Percentiles rank a stretch among this genome's conserved stretches.
Evolutionary conservation across 208 protist genomes (phyloP).

Genomic region (Angomonas deanei): DNA sequence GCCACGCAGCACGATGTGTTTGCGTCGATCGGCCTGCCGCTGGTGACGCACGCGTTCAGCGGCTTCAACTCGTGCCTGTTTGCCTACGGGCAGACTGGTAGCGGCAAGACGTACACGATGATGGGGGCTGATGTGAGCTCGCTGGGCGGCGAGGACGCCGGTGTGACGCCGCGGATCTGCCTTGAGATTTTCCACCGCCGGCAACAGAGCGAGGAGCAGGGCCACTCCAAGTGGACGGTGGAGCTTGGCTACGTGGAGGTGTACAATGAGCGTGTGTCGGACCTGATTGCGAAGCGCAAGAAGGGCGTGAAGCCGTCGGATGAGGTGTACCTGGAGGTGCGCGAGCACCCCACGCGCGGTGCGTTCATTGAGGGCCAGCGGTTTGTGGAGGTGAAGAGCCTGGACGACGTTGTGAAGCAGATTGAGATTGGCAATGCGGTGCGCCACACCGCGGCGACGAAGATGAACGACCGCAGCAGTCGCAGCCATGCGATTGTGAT

Average conservation of each 20-base stretch:
- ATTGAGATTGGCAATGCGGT: conserved; percentile 50
- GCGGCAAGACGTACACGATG: conserved; percentile 80
- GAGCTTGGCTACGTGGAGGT: conserved; percentile 78
- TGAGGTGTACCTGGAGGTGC: conserved; percentile 67
- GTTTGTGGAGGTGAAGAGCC: conserved; percentile 27
- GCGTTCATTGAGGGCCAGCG: conserved; percentile 36
- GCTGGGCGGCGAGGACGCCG: conserved; percentile 24
- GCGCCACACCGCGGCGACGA: conserved; percentile 73
- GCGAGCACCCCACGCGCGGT: conserved; percentile 27
- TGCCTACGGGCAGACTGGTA: conserved; percentile 59
- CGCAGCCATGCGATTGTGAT: conserved; percentile 86
- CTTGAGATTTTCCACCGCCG: conserved; percentile 57
- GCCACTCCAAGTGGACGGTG: conserved; percentile 43
- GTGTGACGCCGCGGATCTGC: conserved; percentile 63
- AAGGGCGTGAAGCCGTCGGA: conserved; percentile 31
- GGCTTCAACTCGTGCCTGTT: conserved; percentile 71
- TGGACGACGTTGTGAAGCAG: conserved; percentile 44
- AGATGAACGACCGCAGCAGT: conserved; percentile 84
- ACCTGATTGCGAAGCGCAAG: conserved; percentile 52
- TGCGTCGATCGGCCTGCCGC: conserved; percentile 37
- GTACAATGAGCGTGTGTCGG: conserved; percentile 82
- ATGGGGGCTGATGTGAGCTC: conserved; percentile 37
- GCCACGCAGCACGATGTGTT: conserved; percentile 56
- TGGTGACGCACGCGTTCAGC: conserved; percentile 45
- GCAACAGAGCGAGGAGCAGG: conserved; percentile 17